Conservation (phyloP, 768 basidiomycete species). For the Podaxis rugospora region DNA sequence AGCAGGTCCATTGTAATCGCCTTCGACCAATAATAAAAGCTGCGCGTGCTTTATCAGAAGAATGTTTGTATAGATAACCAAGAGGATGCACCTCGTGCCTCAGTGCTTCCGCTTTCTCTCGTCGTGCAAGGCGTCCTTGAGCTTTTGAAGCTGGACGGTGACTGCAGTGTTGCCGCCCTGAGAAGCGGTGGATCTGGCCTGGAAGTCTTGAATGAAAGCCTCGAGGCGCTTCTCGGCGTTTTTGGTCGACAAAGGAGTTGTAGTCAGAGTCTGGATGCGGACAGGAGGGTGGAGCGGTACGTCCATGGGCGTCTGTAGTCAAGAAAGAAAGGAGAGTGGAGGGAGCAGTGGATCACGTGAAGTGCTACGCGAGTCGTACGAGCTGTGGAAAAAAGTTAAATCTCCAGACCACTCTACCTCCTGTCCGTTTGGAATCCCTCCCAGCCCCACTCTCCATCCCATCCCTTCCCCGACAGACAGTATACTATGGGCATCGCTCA, state of each 20-base stretch:
- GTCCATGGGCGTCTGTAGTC: conserved; percentile 34
- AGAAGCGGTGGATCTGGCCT: conserved; percentile 38
- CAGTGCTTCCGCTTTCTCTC: conserved; percentile 33
- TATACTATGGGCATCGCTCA: conserved; percentile 48
- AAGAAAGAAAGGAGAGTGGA: background rate
- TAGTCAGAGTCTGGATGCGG: conserved; percentile 36
- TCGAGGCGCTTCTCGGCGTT: conserved; percentile 36
- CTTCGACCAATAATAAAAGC: too few species aligned
- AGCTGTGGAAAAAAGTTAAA: conserved; percentile 6
- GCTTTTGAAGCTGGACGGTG: conserved; percentile 56
- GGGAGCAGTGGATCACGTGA: background rate
- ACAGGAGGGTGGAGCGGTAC: conserved; percentile 42
- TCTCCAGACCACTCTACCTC: background rate
- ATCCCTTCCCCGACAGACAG: background rate
- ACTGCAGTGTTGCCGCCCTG: conserved; percentile 52
- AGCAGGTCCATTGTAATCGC: too few species aligned
- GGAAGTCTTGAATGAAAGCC: conserved; percentile 45
- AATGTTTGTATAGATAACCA: background rate
- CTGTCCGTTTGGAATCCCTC: background rate
- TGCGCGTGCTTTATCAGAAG: background rate
- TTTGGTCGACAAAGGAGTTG: conserved; percentile 33
- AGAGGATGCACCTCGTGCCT: background rate
- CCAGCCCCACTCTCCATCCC: background rate
- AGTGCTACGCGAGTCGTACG: conserved; percentile 13
- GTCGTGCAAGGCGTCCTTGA: conserved; percentile 47